Evolutionary conservation across 169 alveolate species (phyloP).

Genomic region (Cryptosporidium viatorum): DNA sequence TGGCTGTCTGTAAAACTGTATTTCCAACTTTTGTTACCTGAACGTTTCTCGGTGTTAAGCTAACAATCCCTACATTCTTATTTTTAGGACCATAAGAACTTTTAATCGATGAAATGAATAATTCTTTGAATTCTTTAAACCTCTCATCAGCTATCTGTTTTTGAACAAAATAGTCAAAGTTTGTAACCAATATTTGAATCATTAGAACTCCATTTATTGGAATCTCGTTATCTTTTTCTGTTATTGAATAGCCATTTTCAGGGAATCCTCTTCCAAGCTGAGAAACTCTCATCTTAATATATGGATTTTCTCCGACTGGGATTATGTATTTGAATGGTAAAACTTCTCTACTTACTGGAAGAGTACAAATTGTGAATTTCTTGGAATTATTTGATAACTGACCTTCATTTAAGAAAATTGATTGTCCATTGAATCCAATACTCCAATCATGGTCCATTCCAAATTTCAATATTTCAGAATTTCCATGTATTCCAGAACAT

Average conservation of each 20-base stretch:
- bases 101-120: slow-evolving; percentile 44
- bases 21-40: slow-evolving; percentile 45
- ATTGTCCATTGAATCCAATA: slow-evolving; percentile 24
- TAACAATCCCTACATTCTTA: slow-evolving; percentile 15
- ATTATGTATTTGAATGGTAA: slow-evolving; percentile 3
- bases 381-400: neutral
- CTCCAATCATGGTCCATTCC: slow-evolving; percentile 35
- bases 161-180: slow-evolving; percentile 50
- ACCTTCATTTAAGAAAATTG: slow-evolving; percentile 35
- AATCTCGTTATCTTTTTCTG: slow-evolving; percentile 30
- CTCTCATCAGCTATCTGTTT: slow-evolving; percentile 63
- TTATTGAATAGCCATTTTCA: slow-evolving; percentile 15
- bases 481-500: slow-evolving; percentile 51
- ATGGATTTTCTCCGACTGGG: slow-evolving; percentile 5
- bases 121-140: slow-evolving; percentile 23
- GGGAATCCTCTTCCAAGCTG: slow-evolving; percentile 56
- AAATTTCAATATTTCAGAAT: slow-evolving; percentile 5
- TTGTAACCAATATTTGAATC: slow-evolving; percentile 29
- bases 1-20: slow-evolving; percentile 36
- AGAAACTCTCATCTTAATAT: slow-evolving; percentile 6
- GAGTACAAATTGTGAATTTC: slow-evolving; percentile 11
- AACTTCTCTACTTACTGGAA: neutral
- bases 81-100: slow-evolving; percentile 18
- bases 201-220: slow-evolving; percentile 49
- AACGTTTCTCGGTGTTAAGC: slow-evolving; percentile 54